These are phyloP conservation scores for Ascoidea asiatica DNA, from an alignment of 805 yeast species.

Conservation along the genomic window DNA sequence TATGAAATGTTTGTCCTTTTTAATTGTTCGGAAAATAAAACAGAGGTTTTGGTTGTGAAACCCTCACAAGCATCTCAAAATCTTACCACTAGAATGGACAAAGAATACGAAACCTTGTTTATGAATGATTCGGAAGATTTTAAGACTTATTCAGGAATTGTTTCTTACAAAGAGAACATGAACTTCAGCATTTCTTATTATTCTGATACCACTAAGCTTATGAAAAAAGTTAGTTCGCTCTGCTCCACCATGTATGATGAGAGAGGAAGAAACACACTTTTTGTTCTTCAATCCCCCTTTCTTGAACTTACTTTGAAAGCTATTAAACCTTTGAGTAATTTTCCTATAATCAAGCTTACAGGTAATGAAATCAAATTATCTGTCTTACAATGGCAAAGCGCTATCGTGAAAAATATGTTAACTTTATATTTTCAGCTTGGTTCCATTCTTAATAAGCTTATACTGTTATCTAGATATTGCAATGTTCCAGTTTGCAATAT, in stretches of 20 bases:
- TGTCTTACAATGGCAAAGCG: constrained; percentile 71
- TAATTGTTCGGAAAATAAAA: constrained; percentile 44
- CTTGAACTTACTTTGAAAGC: constrained; percentile 30
- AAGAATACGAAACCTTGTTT: constrained; percentile 41
- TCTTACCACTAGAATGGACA: constrained; percentile 39
- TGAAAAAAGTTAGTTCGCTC: constrained; percentile 40
- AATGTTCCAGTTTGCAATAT: constrained; percentile 81
- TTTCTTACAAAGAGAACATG: constrained; percentile 39
- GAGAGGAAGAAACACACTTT: constrained; percentile 47
- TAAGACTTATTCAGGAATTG: constrained; percentile 26
- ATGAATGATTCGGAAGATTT: constrained; percentile 31
- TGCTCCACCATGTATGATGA: constrained; percentile 48
- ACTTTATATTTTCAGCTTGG: constrained; percentile 65
- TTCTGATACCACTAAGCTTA: constrained; percentile 40
- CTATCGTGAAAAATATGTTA: constrained; percentile 48
- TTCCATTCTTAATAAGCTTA: constrained; percentile 55
- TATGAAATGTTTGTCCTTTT: constrained; percentile 63
- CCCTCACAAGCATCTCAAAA: constrained; percentile 59
- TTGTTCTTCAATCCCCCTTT: constrained; percentile 66
- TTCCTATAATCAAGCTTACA: constrained; percentile 53
- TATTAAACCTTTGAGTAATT: constrained; percentile 32
- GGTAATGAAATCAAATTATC: constrained; percentile 49
- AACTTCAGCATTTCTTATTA: constrained; percentile 41
- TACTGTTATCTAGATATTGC: constrained; percentile 54
- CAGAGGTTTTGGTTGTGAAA: constrained; percentile 44